Percentiles rank a stretch among this genome's conserved stretches.
Evolutionary conservation across 306 rosid species (phyloP).

Genomic region (Medicago ruthenica): DNA sequence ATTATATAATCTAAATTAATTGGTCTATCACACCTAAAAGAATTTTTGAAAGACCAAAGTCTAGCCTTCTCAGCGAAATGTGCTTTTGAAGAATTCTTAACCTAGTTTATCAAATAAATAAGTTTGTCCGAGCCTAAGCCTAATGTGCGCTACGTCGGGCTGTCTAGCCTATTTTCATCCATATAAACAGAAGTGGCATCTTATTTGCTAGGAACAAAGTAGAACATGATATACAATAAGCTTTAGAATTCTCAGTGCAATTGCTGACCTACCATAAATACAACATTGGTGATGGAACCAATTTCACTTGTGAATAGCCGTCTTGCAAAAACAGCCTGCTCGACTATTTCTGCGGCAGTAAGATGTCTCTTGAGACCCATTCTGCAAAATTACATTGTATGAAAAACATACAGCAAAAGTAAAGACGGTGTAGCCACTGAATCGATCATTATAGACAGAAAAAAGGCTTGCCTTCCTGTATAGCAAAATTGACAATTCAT

Average conservation of each 20-base stretch:
- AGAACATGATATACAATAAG: conserved; percentile 9
- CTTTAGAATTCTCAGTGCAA: conserved; percentile 15
- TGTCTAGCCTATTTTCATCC: not conserved
- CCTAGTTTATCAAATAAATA: not conserved
- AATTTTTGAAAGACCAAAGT: not conserved
- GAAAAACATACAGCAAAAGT: conserved; percentile 35
- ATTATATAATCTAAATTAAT: too few species aligned
- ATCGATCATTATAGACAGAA: conserved; percentile 33
- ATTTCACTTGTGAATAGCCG: conserved; percentile 79
- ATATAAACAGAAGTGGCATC: conserved; percentile 4
- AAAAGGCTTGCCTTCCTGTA: conserved; percentile 78
- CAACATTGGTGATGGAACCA: conserved; percentile 87
- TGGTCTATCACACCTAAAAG: too few species aligned
- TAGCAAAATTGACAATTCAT: conserved; percentile 96
- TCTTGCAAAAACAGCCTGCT: conserved; percentile 86
- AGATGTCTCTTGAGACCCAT: conserved; percentile 91
- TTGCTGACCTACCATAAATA: conserved; percentile 75
- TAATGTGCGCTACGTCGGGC: not conserved
- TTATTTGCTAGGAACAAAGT: conserved; percentile 9
- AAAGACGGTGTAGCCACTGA: not conserved
- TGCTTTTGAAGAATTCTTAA: not conserved
- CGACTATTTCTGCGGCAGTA: conserved; percentile 91
- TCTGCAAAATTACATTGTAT: conserved; percentile 56
- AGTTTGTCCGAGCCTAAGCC: not conserved
- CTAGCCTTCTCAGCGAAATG: not conserved